These are phyloP conservation scores for Phlyctochytrium arcticum DNA, from an alignment of 192 early-diverging fungal species.

Conservation along the genomic window DNA sequence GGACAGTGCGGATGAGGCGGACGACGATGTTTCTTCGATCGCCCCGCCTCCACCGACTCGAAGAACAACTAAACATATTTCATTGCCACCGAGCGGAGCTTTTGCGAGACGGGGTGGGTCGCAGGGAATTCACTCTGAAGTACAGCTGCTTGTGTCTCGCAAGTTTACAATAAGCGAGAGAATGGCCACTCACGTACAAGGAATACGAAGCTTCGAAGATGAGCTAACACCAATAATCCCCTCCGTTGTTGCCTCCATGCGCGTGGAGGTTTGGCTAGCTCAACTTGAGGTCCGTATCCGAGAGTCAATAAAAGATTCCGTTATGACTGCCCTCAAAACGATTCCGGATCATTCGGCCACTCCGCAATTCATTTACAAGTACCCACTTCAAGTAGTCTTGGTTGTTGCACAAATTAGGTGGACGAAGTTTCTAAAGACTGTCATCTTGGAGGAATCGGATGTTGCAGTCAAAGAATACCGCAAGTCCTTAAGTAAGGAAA, in stretches of 20 bases:
- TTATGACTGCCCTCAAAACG: not conserved
- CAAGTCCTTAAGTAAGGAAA: not conserved
- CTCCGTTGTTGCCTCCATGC: not conserved
- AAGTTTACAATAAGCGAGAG: not conserved
- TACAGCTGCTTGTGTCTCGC: not conserved
- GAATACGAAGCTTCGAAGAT: slow-evolving; percentile 2
- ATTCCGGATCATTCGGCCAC: not conserved
- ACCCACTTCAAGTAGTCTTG: not conserved
- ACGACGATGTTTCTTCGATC: not conserved
- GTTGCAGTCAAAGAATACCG: not conserved
- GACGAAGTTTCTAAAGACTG: not conserved
- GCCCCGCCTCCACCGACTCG: too few species aligned
- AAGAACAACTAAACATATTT: too few species aligned
- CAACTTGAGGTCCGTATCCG: not conserved
- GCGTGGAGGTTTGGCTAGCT: slow-evolving; percentile 8
- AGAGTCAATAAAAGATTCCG: not conserved
- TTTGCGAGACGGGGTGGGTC: not conserved
- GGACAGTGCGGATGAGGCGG: not conserved
- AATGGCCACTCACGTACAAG: not conserved
- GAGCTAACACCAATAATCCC: not conserved
- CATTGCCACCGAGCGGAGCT: not conserved
- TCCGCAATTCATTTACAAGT: not conserved
- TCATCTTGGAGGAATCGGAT: not conserved
- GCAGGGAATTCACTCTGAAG: not conserved
- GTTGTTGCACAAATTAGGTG: slow-evolving; percentile 4